phyloP scores from a whole-genome alignment of 2,329 filamentous ascomycete species.

The Phaeoacremonium minimum region DNA sequence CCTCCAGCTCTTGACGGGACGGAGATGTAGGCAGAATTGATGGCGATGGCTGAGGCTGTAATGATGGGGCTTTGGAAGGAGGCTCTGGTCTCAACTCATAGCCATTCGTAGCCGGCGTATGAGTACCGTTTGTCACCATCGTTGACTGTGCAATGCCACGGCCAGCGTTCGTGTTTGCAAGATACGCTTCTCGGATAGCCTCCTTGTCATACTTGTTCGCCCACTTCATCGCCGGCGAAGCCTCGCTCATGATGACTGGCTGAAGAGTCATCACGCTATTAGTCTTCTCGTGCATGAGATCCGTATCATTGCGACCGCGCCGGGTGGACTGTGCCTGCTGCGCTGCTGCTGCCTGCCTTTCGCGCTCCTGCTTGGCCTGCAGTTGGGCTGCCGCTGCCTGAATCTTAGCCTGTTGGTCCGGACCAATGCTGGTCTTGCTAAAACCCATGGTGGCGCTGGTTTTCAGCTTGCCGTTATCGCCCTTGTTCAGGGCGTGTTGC shows the following conservation, averaged over 20 bases:
- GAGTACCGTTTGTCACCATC: constrained; percentile 33
- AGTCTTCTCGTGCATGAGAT: constrained; percentile 65
- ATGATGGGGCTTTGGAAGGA: constrained; percentile 33
- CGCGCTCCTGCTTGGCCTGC: constrained; percentile 65
- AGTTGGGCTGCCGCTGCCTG: constrained; percentile 85
- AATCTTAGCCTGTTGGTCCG: constrained; percentile 89
- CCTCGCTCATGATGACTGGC: constrained; percentile 77
- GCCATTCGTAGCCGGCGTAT: constrained; percentile 23
- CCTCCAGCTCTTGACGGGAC: constrained; percentile 14
- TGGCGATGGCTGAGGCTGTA: constrained; percentile 16
- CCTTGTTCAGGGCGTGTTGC: constrained; percentile 51
- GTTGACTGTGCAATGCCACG: constrained; percentile 53
- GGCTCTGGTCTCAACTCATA: constrained; percentile 31
- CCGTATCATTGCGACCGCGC: constrained; percentile 52
- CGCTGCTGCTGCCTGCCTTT: constrained; percentile 39
- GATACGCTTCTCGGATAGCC: constrained; percentile 78
- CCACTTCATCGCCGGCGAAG: constrained; percentile 95
- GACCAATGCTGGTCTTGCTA: constrained; percentile 81
- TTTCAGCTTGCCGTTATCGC: constrained; percentile 34
- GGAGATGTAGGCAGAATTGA: constrained; percentile 21
- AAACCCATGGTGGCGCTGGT: constrained; percentile 32
- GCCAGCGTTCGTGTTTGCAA: constrained; percentile 69
- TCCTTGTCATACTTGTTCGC: constrained; percentile 92
- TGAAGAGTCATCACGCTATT: constrained; percentile 88
- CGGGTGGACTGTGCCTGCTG: constrained; percentile 34